Evolutionary conservation across 2,329 filamentous ascomycete species (phyloP), one percentile per base, ranked within the genome.

Genomic region (Fusarium sulawesiense): DNA sequence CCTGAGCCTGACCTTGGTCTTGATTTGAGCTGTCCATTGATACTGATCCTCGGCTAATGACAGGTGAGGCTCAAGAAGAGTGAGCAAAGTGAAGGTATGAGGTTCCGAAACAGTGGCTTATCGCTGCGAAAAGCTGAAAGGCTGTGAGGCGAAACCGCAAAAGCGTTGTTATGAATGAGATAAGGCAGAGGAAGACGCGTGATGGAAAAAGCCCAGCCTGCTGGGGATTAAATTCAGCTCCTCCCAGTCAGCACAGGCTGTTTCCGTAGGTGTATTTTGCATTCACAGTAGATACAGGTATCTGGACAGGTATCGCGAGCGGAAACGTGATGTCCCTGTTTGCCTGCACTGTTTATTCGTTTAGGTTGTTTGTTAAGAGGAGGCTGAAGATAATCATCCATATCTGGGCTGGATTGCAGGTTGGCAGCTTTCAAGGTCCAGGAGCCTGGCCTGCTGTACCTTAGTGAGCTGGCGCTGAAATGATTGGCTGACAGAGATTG

Each of bases 151-250:
- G 61, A 57, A 59, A 57, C 54, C 41, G 62, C 55, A 64, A 57
- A 41, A 60, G 49, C 18, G 56, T 63, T 73, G 49, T 74, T 72
- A 41, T 72, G 59, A 58, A 71, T 64, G 51, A 73, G 62, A 60
- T 50, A 50, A 69, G 59, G 48, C 41, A 42, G 68, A 66, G 63
- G 58, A 70, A 66, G 63, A 60, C 68, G 70, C 60, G 61, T 56
- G 58, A 60, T 50, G 58, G 48, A 27, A 60, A 54, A 68, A 46
- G 66, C 64, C 73, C 71, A 73, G 72, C 72, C 66, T 56, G 66
- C 71, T 72, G 66, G 71, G 71, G 64, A 20, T 48, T 54, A 55
- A 47, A 55, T 62, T 58, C 14, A 59, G 54, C 32, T 68, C 30
- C 23, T 59, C 44, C 29, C 30, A 23, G 40, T 53, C 18, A 34